phyloP scores from a whole-genome alignment of 345 rosid genomes.

The Lepidium sativum region DNA sequence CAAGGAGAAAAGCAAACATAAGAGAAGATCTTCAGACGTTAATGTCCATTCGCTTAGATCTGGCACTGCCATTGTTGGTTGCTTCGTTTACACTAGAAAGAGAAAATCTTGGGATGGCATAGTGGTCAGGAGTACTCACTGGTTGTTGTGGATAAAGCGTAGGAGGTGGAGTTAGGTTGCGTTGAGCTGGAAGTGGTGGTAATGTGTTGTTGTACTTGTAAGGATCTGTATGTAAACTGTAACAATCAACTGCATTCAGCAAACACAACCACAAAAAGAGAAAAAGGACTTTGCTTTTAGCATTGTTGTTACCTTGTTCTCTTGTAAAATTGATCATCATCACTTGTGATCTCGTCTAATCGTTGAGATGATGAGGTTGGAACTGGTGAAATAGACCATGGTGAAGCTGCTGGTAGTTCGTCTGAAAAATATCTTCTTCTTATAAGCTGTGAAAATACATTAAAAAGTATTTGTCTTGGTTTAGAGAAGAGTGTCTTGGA shows the following conservation, averaged over 20 bases:
- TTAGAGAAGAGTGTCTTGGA: neutral
- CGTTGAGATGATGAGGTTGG: constrained; percentile 49
- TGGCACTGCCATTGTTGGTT: constrained; percentile 38
- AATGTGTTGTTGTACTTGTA: constrained; percentile 63
- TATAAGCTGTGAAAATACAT: constrained; percentile 52
- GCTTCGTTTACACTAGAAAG: constrained; percentile 43
- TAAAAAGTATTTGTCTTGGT: neutral
- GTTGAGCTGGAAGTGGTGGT: constrained; percentile 92
- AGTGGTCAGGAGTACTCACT: constrained; percentile 56
- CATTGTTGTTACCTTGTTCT: constrained; percentile 40
- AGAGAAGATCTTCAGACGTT: constrained; percentile 39
- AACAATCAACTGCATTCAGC: constrained; percentile 3
- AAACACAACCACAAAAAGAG: neutral
- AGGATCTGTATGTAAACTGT: constrained; percentile 54
- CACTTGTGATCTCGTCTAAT: constrained; percentile 58
- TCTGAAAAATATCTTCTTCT: constrained; percentile 92
- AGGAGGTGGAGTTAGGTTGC: constrained; percentile 93
- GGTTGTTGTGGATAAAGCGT: constrained; percentile 95
- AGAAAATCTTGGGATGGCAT: constrained; percentile 66
- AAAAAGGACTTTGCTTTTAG: neutral
- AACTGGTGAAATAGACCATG: constrained; percentile 67
- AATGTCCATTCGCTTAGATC: constrained; percentile 79
- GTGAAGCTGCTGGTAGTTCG: constrained; percentile 55
- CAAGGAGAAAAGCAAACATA: neutral
- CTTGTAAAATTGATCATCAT: constrained; percentile 64